Conservation (phyloP, 495 filamentous ascomycete species). For the Hypomontagnella submonticulosa region DNA sequence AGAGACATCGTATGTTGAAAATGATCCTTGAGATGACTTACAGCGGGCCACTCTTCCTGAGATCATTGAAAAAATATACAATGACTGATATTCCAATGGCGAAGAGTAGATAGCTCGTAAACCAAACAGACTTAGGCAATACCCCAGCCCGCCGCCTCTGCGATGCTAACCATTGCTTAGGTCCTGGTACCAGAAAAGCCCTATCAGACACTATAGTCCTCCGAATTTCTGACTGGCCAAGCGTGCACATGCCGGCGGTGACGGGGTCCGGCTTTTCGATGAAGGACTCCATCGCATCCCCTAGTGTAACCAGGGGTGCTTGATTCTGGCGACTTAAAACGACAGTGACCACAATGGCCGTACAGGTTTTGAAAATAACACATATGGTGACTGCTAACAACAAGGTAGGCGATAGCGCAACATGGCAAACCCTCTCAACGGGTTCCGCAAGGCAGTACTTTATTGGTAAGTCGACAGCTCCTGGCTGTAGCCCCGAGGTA, state of each 20-base stretch:
- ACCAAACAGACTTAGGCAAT: conserved; percentile 31
- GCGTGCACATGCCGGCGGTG: conserved; percentile 50
- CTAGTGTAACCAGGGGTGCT: conserved; percentile 59
- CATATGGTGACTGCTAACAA: conserved; percentile 50
- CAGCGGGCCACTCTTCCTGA: not conserved
- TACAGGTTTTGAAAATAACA: conserved; percentile 52
- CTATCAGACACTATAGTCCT: conserved; percentile 15
- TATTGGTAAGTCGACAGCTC: conserved; percentile 17
- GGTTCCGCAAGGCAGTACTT: conserved; percentile 39
- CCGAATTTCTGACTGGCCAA: conserved; percentile 32
- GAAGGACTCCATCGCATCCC: conserved; percentile 64
- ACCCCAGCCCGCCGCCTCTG: conserved; percentile 10
- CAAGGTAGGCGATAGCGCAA: conserved; percentile 46
- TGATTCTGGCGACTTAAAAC: conserved; percentile 45
- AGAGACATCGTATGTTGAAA: not conserved
- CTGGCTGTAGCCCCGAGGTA: conserved; percentile 32
- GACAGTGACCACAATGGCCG: conserved; percentile 46
- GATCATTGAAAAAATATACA: conserved; percentile 7
- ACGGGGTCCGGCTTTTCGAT: conserved; percentile 54
- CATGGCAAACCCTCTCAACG: conserved; percentile 29
- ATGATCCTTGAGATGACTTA: conserved; percentile 2
- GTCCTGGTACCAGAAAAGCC: conserved; percentile 10
- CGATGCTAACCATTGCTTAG: conserved; percentile 21
- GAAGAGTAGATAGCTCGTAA: conserved; percentile 37
- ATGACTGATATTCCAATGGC: conserved; percentile 19